These are phyloP conservation scores for Penicillium cataractarum DNA, from an alignment of 495 filamentous ascomycete genomes.

Conservation along the genomic window DNA sequence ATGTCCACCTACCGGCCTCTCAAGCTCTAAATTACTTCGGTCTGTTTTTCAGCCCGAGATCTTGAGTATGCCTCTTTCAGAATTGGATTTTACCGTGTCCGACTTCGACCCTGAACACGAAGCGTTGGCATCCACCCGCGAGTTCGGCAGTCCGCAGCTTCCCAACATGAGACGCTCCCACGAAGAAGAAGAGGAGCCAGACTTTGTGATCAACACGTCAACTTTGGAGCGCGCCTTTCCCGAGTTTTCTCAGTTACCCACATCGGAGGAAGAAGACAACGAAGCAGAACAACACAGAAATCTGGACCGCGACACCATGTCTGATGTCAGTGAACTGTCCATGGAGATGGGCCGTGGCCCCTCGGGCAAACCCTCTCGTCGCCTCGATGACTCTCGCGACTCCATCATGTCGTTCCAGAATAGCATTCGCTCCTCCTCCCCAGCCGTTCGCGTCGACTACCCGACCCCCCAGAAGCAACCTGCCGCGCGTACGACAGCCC, in stretches of 20 bases:
- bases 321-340: slow-evolving; percentile 41
- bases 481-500: slow-evolving; percentile 27
- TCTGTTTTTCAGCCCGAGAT: not conserved
- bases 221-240: slow-evolving; percentile 65
- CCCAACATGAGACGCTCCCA: slow-evolving; percentile 38
- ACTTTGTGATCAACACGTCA: slow-evolving; percentile 63
- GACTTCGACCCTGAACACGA: slow-evolving; percentile 58
- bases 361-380: slow-evolving; percentile 36
- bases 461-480: slow-evolving; percentile 46
- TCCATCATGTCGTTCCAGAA: slow-evolving; percentile 53
- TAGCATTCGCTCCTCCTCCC: slow-evolving; percentile 51
- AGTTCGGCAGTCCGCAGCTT: slow-evolving; percentile 46
- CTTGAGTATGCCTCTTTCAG: slow-evolving; percentile 43
- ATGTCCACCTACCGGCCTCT: not conserved
- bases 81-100: slow-evolving; percentile 41
- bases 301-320: slow-evolving; percentile 29
- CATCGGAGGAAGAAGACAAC: slow-evolving; percentile 41
- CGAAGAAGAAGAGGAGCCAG: slow-evolving; percentile 45
- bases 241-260: slow-evolving; percentile 54
- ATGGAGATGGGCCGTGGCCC: slow-evolving; percentile 50
- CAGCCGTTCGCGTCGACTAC: slow-evolving; percentile 50
- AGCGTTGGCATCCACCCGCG: slow-evolving; percentile 52
- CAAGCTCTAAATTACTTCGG: not conserved
- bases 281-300: slow-evolving; percentile 3
- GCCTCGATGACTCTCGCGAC: slow-evolving; percentile 47